Evolutionary conservation across 2,329 filamentous ascomycete genomes (phyloP).

Genomic region (Cladosporium oxysporum): DNA sequence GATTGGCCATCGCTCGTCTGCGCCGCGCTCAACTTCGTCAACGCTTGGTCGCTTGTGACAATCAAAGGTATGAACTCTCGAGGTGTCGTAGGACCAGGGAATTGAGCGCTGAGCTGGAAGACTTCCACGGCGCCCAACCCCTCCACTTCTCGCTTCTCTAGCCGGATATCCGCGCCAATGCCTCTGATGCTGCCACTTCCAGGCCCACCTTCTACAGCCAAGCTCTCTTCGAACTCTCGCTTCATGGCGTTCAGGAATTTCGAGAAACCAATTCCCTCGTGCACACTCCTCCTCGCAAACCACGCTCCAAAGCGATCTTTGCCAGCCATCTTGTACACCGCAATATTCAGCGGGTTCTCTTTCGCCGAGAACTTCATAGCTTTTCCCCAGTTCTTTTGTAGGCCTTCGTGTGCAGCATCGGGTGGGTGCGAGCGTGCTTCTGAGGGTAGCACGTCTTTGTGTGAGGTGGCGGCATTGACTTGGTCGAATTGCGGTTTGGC

Average conservation of each 20-base stretch:
- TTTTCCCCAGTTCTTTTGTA: conserved; percentile 85
- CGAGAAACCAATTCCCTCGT: conserved; percentile 74
- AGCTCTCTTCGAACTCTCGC: conserved; percentile 75
- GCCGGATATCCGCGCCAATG: conserved; percentile 75
- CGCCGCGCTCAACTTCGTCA: conserved; percentile 48
- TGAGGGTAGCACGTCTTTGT: conserved; percentile 56
- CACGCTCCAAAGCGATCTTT: conserved; percentile 83
- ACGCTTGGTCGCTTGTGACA: conserved; percentile 62
- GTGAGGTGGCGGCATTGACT: conserved; percentile 52
- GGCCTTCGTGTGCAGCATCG: conserved; percentile 54
- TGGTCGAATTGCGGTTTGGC: conserved; percentile 59
- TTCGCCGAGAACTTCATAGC: conserved; percentile 70
- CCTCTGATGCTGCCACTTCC: conserved; percentile 78
- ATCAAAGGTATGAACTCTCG: conserved; percentile 84
- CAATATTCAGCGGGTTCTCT: conserved; percentile 75
- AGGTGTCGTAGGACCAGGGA: conserved; percentile 83
- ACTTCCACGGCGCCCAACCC: conserved; percentile 69
- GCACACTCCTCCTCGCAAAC: conserved; percentile 84
- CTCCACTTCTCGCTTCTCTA: conserved; percentile 64
- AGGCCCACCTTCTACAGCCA: conserved; percentile 69
- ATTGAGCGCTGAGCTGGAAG: conserved; percentile 83
- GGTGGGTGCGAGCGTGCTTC: conserved; percentile 52
- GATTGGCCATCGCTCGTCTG: conserved; percentile 35
- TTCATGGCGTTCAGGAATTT: conserved; percentile 77
- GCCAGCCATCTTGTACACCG: conserved; percentile 75